Evolutionary conservation across 371 early-diverging fungal genomes (phyloP), one percentile per base, ranked within the genome.

Genomic region (Mortierella polycephala): DNA sequence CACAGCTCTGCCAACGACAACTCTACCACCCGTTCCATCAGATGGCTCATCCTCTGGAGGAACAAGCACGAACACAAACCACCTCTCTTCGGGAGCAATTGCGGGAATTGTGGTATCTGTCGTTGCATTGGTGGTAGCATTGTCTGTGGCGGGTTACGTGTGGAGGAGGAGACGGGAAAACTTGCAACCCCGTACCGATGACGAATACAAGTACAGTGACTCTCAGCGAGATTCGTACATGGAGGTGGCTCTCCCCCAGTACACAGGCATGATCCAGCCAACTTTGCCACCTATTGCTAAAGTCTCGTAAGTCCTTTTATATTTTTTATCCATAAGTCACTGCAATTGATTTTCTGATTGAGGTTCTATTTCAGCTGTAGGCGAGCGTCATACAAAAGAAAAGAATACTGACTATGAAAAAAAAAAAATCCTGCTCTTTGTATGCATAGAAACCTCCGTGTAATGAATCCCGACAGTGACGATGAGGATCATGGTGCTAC

Each of bases 21-120:
- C 69, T 5, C 54, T 63, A 5, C 4, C 68, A 5, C n/a, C 59
- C 50, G 11, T 9, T 30, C 39, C 64, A 1, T 12, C 64, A 20
- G 55, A 49, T 30, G 23, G 40, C 46, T 39, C 21, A 49, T 45
- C 11, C 41, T 12, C 56, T 39, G 11, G 8, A 3, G 61, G 62
- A 40, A 20, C n/a, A 0, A 45, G 39, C 10, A 20, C 7, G n/a
- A 18, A 16, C 14, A 39, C 56, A 4, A 58, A 44, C 45, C 42
- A 46, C 11, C 66, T 76, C n/a, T 76, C 76, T 13, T 60, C 60
- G 1, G 76, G 76, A 7, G 76, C 76, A 16, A 44, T 76, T 16
- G 76, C 76, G 7, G 76, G 76, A 39, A 76, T 76, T 61, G 57
- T 71, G 4, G 77, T 76, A 2, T 76, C 77, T 2, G 64, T 64